Percentiles rank a stretch among this genome's conserved stretches.
phyloP scores from a whole-genome alignment of 441 rosid species.

The Omphalea diandra region DNA sequence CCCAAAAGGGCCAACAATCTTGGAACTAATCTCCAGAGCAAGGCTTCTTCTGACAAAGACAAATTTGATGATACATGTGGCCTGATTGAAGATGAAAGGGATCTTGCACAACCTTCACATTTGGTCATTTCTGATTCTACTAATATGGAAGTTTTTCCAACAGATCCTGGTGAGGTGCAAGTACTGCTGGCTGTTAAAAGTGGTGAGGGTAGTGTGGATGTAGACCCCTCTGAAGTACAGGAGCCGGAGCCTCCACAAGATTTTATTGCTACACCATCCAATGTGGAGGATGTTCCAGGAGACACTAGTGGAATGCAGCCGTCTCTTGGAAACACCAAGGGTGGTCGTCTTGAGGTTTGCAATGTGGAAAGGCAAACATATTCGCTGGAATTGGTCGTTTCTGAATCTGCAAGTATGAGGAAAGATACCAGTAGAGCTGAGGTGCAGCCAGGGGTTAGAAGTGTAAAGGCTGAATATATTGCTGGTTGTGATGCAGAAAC shows the following conservation, averaged over 20 bases:
- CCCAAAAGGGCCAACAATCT: slow-evolving; percentile 3
- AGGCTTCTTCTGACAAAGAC: slow-evolving; percentile 7
- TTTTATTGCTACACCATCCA: slow-evolving; percentile 12
- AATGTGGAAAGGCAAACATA: slow-evolving; percentile 27
- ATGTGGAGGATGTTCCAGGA: slow-evolving; percentile 12
- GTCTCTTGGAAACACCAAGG: slow-evolving; percentile 17
- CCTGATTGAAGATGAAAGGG: slow-evolving; percentile 12
- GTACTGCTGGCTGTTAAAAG: slow-evolving; percentile 18
- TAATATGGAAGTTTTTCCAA: slow-evolving; percentile 19
- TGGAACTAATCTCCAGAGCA: slow-evolving; percentile 16
- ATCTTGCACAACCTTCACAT: slow-evolving; percentile 22
- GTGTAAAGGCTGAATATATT: slow-evolving; percentile 12
- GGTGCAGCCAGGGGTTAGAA: slow-evolving; percentile 16
- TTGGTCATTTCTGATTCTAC: slow-evolving; percentile 24
- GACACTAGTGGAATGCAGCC: slow-evolving; percentile 25
- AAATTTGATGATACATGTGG: slow-evolving; percentile 15
- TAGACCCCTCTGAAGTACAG: slow-evolving; percentile 22
- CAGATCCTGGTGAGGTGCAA: slow-evolving; percentile 22
- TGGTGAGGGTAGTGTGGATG: slow-evolving; percentile 26
- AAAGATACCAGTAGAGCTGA: slow-evolving; percentile 12
- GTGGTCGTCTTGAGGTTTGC: slow-evolving; percentile 16
- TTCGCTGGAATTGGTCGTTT: slow-evolving; percentile 20
- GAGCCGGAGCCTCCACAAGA: slow-evolving; percentile 13
- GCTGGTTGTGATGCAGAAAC: slow-evolving; percentile 11
- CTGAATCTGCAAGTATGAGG: slow-evolving; percentile 26